Evolutionary conservation across 2,329 filamentous ascomycete species (phyloP).

Genomic region (Calonectria ilicicola): DNA sequence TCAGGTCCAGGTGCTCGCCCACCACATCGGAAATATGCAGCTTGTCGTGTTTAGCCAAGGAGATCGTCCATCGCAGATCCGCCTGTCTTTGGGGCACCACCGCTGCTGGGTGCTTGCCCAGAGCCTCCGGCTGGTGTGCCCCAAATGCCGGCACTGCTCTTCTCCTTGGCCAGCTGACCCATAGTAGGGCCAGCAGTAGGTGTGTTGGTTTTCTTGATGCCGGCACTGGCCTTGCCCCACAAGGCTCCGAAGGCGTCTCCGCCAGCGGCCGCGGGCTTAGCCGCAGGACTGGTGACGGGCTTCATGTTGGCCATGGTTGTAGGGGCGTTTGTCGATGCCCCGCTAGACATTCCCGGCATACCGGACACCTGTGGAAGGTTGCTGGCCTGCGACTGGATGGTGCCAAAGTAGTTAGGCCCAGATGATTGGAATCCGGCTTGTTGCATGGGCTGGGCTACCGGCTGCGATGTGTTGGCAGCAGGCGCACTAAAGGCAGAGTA

Average conservation of each 20-base stretch:
- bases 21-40: slow-evolving; percentile 16
- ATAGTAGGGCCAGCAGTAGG: slow-evolving; percentile 78
- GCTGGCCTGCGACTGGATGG: slow-evolving; percentile 66
- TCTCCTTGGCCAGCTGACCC: slow-evolving; percentile 97
- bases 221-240: slow-evolving; percentile 80
- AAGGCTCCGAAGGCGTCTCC: slow-evolving; percentile 92
- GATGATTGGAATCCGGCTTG: slow-evolving; percentile 75
- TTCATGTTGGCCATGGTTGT: slow-evolving; percentile 60
- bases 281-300: slow-evolving; percentile 58
- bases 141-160: slow-evolving; percentile 95
- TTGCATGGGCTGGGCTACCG: slow-evolving; percentile 61
- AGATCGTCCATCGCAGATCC: slow-evolving; percentile 61
- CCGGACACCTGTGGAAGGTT: slow-evolving; percentile 46
- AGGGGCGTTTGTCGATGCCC: slow-evolving; percentile 50
- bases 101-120: slow-evolving; percentile 44
- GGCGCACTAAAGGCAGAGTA: slow-evolving; percentile 70
- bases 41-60: slow-evolving; percentile 53
- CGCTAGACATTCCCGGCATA: slow-evolving; percentile 47
- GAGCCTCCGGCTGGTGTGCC: slow-evolving; percentile 71
- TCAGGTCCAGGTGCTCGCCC: slow-evolving; percentile 32
- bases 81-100: slow-evolving; percentile 43
- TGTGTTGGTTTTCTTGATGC: slow-evolving; percentile 79
- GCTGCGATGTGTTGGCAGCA: slow-evolving; percentile 35
- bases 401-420: slow-evolving; percentile 95
- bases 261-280: slow-evolving; percentile 67